Percentiles rank a stretch among this genome's conserved stretches.
Conservation (phyloP, 176 grass and related monocot genomes). For the Phragmites australis region DNA sequence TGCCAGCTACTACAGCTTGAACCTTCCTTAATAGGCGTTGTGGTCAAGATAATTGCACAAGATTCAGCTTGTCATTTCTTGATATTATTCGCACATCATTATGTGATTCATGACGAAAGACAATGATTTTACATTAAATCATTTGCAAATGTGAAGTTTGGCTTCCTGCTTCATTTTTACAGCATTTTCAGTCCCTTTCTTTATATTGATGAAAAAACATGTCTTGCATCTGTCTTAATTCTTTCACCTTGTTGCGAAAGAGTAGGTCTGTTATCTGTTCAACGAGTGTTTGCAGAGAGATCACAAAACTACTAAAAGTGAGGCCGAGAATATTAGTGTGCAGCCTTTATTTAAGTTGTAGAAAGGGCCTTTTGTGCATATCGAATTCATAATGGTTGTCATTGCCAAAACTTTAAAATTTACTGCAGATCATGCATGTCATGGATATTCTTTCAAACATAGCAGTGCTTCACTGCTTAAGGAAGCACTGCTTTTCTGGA, state of each 20-base stretch:
- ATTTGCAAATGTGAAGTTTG: neutral
- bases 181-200: neutral
- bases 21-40: neutral
- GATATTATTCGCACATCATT: neutral
- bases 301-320: neutral
- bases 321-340: neutral
- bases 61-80: slow-evolving; percentile 11
- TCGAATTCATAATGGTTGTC: neutral
- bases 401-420: neutral
- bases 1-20: neutral
- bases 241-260: slow-evolving; percentile 15
- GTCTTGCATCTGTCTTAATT: neutral
- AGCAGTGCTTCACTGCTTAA: neutral
- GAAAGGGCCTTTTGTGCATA: neutral
- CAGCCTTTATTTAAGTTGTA: neutral
- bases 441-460: neutral
- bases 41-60: neutral
- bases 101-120: neutral
- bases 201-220: slow-evolving; percentile 12
- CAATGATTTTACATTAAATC: slow-evolving; percentile 18
- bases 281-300: neutral
- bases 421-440: neutral
- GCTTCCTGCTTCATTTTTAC: neutral
- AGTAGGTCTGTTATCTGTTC: neutral
- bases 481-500: slow-evolving; percentile 3